Base-by-base conservation (phyloP, 495 filamentous ascomycete species). In the Penicillium silybi region DNA sequence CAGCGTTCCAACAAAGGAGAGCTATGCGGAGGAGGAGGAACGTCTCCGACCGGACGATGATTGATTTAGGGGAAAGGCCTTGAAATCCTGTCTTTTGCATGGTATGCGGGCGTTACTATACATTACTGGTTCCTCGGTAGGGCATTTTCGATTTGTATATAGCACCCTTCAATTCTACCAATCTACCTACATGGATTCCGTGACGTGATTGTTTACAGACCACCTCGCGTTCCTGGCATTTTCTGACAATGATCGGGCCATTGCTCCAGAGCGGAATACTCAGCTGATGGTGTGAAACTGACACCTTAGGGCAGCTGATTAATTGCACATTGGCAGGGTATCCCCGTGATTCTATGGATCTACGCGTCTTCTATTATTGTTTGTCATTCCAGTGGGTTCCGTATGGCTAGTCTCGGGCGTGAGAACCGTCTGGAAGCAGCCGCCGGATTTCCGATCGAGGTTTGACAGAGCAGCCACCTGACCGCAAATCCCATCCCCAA, bases 21-120 rank as follows among this genome's bases (percentile, higher is more conserved):
- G 29, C n/a, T 11, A 47, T 6, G 29, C 57, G 3, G 59, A 58
- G 2, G 56, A 65, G 37, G 41, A 55, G 19, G 44, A 43, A 20
- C 57, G 26, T 37, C 52, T 65, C 18, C 44, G 40, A 18, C 43
- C 50, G 16, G 41, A 50, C 22, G 35, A 34, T 7, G 53, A 60
- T 47, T 63, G 39, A 57, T 25, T 27, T 15, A 15, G 10, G 37
- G 7, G 32, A 0, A 26, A n/a, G 27, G 9, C 3, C 25, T 44
- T 26, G 7, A 22, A 16, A 32, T 23, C 15, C 27, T 40, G 26
- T 52, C 37, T 40, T 23, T 40, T 59, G 52, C 57, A 60, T 56
- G 22, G 40, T 15, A n/a, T 49, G 40, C 35, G 35, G 48, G 48
- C 46, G 48, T 49, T 55, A 34, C 29, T 53, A 42, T 44, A 53